Conservation (phyloP, 768 basidiomycete genomes). For the Stropharia rugosoannulata region DNA sequence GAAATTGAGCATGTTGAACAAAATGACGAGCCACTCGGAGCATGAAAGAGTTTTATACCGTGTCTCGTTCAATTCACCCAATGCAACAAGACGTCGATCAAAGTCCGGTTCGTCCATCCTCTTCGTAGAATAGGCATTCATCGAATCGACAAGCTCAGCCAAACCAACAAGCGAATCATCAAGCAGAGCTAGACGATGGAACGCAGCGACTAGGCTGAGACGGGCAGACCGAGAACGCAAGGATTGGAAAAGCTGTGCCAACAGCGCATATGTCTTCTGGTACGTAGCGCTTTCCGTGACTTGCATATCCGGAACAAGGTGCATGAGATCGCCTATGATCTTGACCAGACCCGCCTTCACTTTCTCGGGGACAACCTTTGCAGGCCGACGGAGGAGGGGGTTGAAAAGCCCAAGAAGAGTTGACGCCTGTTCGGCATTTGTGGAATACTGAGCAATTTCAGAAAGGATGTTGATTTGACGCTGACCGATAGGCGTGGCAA, state of each 20-base stretch:
- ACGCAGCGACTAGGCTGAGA: slow-evolving; percentile 63
- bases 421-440: slow-evolving; percentile 68
- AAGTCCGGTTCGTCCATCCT: slow-evolving; percentile 93
- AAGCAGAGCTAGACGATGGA: slow-evolving; percentile 47
- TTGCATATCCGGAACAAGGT: slow-evolving; percentile 62
- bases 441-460: slow-evolving; percentile 71
- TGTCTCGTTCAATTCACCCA: slow-evolving; percentile 70
- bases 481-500: slow-evolving; percentile 69
- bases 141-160: slow-evolving; percentile 54
- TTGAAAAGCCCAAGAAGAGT: slow-evolving; percentile 70
- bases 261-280: slow-evolving; percentile 55
- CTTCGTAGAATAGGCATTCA: slow-evolving; percentile 86
- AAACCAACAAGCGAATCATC: slow-evolving; percentile 47
- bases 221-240: slow-evolving; percentile 73
- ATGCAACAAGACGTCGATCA: slow-evolving; percentile 77
- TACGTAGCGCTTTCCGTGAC: slow-evolving; percentile 43
- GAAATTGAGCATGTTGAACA: slow-evolving; percentile 82
- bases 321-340: slow-evolving; percentile 65
- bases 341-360: slow-evolving; percentile 80
- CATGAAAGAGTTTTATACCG: slow-evolving; percentile 48
- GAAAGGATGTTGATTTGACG: slow-evolving; percentile 84
- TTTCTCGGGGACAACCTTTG: slow-evolving; percentile 79
- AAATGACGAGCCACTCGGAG: slow-evolving; percentile 75
- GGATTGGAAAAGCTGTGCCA: slow-evolving; percentile 77
- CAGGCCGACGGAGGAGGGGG: slow-evolving; percentile 77